A percentile compares a stretch with the other conserved stretches of the same genome.
Evolutionary conservation across 495 filamentous ascomycete species (phyloP).

Genomic region (Penicillium bovifimosum): DNA sequence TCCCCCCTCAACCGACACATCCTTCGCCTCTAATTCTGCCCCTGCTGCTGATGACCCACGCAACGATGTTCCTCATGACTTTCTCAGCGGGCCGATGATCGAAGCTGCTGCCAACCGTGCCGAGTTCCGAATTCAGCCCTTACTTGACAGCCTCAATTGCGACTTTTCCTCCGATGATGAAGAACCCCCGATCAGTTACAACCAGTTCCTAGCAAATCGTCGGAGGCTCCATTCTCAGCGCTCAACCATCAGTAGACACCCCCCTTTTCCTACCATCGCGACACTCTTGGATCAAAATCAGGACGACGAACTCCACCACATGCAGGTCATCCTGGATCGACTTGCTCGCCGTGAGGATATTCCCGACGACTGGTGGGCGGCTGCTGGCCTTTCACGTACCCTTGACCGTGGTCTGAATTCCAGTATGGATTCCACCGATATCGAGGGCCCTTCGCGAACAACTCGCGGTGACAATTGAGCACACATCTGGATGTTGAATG

Average conservation of each 20-base stretch:
- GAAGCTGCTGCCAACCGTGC: slow-evolving; percentile 2
- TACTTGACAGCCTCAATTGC: slow-evolving; percentile 39
- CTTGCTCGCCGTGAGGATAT: slow-evolving; percentile 64
- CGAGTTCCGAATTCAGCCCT: slow-evolving; percentile 34
- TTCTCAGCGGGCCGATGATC: slow-evolving; percentile 15
- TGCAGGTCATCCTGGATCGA: slow-evolving; percentile 63
- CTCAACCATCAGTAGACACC: slow-evolving; percentile 37
- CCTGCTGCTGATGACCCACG: slow-evolving; percentile 30
- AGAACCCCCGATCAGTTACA: slow-evolving; percentile 14
- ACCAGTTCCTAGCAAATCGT: slow-evolving; percentile 2
- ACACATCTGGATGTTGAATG: neutral
- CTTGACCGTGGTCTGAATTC: slow-evolving; percentile 29
- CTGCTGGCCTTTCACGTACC: slow-evolving; percentile 60
- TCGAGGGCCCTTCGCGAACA: slow-evolving; percentile 14
- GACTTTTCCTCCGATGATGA: slow-evolving; percentile 39
- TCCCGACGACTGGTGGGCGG: slow-evolving; percentile 72
- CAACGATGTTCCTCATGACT: slow-evolving; percentile 29
- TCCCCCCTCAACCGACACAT: slow-evolving; percentile 72
- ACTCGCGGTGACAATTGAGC: neutral
- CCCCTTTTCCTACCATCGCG: slow-evolving; percentile 35
- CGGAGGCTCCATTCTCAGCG: slow-evolving; percentile 26
- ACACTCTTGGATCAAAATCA: slow-evolving; percentile 25
- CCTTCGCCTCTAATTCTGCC: slow-evolving; percentile 65
- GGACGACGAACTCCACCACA: slow-evolving; percentile 49
- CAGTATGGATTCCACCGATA: slow-evolving; percentile 19